Evolutionary conservation across 768 basidiomycete genomes (phyloP), one percentile per base, ranked within the genome.

Genomic region (Astraeus odoratus): DNA sequence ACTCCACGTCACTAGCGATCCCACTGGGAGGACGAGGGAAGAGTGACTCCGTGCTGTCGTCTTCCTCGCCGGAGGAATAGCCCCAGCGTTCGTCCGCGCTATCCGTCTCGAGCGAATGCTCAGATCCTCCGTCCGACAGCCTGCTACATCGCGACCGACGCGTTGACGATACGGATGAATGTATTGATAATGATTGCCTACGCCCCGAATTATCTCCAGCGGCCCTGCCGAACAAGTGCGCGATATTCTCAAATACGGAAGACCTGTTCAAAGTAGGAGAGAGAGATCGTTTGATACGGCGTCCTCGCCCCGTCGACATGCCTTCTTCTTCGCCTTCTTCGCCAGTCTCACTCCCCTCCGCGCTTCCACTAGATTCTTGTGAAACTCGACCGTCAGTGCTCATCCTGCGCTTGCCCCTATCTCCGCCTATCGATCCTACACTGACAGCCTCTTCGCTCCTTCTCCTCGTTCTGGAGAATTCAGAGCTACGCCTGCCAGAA

Each of bases 1-100:
- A 87, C 33, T 79, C 74, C 66, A 85, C 74, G 43, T 86, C 83
- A 19, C 74, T 77, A 23, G 72, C 65, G 23, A 75, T 19, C 19
- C 51, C 51, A 33, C 51, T 56, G 15, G 61, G 50, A 22, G 49
- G 12, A n/a, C 19, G 53, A 13, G 61, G 59, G 15, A 25, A 24
- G 18, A 45, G 33, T 24, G 63, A 63, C 12, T 42, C 61, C 12
- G 26, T 71, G 18, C 70, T 71, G 19, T 79, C 77, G 55, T 84
- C 75, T 47, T 76, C 86, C 57, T 93, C 90, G 19, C 78, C 86
- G 3, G 90, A 91, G n/a, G 84, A 81, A 64, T 92, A 93, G 4
- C 90, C 90, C 90, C 90, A 93, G n/a, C 87, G 75, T 51, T 90
- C 78, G 47, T 68, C 73, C 30, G 79, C 78, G 22, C 77, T 75